Evolutionary conservation across 1,284 basidiomycete species (phyloP).

Genomic region (Sporisorium exsertum): DNA sequence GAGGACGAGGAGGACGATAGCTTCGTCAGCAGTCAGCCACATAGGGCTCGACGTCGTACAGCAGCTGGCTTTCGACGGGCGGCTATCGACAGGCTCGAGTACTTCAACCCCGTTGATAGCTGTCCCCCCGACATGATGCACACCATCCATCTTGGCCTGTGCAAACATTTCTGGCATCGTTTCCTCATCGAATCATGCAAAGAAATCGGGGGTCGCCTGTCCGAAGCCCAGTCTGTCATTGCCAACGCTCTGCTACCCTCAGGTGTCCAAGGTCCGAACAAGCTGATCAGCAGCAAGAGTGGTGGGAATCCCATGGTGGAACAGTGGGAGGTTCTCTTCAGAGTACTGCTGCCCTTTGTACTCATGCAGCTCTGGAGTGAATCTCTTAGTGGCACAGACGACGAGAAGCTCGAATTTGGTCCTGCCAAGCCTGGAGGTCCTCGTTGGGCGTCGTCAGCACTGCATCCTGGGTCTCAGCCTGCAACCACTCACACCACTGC

Average conservation of each 20-base stretch:
- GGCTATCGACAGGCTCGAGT: slow-evolving; percentile 9
- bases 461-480: not conserved
- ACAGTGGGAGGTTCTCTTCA: not conserved
- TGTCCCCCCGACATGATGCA: slow-evolving; percentile 14
- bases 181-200: slow-evolving; percentile 7
- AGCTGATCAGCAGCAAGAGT: not conserved
- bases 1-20: no score
- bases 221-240: not conserved
- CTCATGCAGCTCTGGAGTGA: slow-evolving; percentile 11
- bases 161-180: slow-evolving; percentile 13
- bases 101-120: not conserved
- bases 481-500: not conserved
- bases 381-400: not conserved
- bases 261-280: not conserved
- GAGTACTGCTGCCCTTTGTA: not conserved
- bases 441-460: not conserved
- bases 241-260: not conserved
- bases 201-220: not conserved
- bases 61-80: not conserved
- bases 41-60: not conserved
- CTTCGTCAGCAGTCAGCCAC: no score
- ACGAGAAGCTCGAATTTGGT: not conserved
- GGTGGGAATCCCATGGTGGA: slow-evolving; percentile 5
- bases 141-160: slow-evolving; percentile 13
- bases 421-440: no score